Evolutionary conservation across 441 rosid species (phyloP).

Genomic region (Syzygium syzygioides): DNA sequence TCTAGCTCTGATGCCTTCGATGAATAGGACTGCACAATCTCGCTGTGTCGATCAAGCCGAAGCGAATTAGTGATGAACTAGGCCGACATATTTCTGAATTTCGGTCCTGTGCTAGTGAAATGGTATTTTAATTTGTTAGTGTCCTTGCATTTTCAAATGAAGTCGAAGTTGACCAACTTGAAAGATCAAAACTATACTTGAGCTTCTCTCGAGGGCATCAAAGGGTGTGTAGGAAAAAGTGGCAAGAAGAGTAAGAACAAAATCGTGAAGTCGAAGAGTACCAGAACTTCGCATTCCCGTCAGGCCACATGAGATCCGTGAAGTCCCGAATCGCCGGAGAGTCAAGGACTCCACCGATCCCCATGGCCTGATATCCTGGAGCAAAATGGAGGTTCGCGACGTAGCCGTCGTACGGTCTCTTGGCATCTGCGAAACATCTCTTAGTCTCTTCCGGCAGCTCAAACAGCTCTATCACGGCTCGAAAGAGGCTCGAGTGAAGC

Average conservation of each 20-base stretch:
- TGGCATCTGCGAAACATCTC: not conserved
- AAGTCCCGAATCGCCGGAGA: not conserved
- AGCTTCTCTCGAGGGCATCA: too few species aligned
- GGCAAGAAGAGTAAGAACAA: not conserved
- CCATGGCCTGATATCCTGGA: not conserved
- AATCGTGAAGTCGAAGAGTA: not conserved
- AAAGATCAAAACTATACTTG: not conserved
- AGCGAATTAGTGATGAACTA: not conserved
- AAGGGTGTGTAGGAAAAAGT: not conserved
- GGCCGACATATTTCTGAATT: not conserved
- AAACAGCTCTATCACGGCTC: not conserved
- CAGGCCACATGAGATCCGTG: not conserved
- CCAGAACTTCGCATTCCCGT: not conserved
- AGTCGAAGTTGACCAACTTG: not conserved
- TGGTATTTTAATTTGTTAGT: too few species aligned
- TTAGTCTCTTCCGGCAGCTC: not conserved
- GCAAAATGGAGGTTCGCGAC: not conserved
- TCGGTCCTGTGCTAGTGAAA: not conserved
- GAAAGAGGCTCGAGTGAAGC: not conserved
- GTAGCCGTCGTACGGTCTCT: not conserved
- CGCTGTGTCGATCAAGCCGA: not conserved
- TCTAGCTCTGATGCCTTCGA: not conserved
- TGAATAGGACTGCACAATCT: not conserved
- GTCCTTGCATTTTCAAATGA: not conserved
- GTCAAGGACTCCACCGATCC: not conserved